phyloP scores from a whole-genome alignment of 768 basidiomycete genomes.

The Candolleomyces eurysporus region DNA sequence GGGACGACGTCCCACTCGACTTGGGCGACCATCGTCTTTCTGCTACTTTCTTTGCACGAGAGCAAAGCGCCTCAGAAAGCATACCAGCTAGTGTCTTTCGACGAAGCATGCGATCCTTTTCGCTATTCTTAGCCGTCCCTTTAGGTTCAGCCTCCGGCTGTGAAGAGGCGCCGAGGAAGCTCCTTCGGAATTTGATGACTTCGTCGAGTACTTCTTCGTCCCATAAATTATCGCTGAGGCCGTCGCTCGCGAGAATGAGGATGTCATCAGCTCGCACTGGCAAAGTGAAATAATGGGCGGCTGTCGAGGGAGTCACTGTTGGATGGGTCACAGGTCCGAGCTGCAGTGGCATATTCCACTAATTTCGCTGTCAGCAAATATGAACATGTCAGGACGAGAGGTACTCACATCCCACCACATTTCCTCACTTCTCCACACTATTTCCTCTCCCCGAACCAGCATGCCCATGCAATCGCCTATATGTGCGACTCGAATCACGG shows the following conservation, averaged over 20 bases:
- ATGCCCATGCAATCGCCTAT: constrained; percentile 88
- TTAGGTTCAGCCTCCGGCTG: not conserved
- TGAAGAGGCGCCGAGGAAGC: constrained; percentile 2
- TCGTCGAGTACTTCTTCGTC: constrained; percentile 87
- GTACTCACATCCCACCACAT: constrained; percentile 83
- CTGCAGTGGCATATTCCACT: constrained; percentile 48
- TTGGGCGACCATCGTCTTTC: constrained; percentile 37
- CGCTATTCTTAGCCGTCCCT: not conserved
- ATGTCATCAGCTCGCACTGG: constrained; percentile 73
- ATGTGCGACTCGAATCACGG: constrained; percentile 79
- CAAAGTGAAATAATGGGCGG: constrained; percentile 68
- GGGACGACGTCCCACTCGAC: constrained; percentile 9
- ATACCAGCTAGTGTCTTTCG: constrained; percentile 61
- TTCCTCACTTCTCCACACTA: constrained; percentile 86
- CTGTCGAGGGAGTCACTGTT: constrained; percentile 30
- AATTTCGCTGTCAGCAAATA: not conserved
- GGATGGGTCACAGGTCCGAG: constrained; percentile 34
- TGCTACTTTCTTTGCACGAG: constrained; percentile 68
- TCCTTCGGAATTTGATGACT: constrained; percentile 53
- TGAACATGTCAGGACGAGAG: not conserved
- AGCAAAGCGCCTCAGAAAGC: constrained; percentile 80
- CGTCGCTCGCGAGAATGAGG: constrained; percentile 79
- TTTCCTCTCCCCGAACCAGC: constrained; percentile 74
- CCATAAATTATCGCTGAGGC: constrained; percentile 85
- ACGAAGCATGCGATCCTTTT: constrained; percentile 29